Base-by-base conservation (phyloP, 495 filamentous ascomycete species). In the Terfezia boudieri region DNA sequence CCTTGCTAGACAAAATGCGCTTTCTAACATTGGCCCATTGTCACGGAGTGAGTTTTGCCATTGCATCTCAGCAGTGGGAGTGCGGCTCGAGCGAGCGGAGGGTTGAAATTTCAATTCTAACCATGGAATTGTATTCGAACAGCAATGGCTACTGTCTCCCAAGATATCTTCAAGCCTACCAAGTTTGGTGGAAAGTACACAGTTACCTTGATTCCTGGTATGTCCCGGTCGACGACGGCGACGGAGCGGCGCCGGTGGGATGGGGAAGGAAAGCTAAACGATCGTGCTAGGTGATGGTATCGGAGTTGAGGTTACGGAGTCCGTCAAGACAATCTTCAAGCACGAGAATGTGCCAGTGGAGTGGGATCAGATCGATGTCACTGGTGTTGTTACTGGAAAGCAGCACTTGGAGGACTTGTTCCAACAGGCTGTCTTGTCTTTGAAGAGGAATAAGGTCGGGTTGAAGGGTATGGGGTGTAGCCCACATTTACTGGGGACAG, bases 121-220 rank as follows among this genome's bases (percentile, higher is more conserved):
- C 7, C 7, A 32, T 32, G 26, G 26, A 32, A 32, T 46, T 46
- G 12, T 46, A 20, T 20, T 20, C 20, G 14, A 9, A 46, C 6
- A 46, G 41, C 41, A 2, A 14, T 46, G 41, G 4, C 41, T 14
- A 46, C 41, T 14, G 41, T 20, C 14, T 14, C 41, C 12, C 12
- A 46, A 14, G 14, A 46, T 20, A 46, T 46, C 41, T 46, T 46
- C 41, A 46, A 65, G 76, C 90, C 90, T 55, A 94, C 90, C 65
- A 98, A 96, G 72, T 96, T 89, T 71, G 90, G 90, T 62, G 87
- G 90, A 68, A 98, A 96, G 74, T 96, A 96, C 77, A 96, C 92
- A 16, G 88, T 94, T 61, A 95, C 92, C 53, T 76, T 98, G 58
- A 95, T 98, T 69, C 90, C 90, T 61, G 89, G 80, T 83, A 75